These are phyloP conservation scores for Rhynchosporium secalis DNA, from an alignment of 2,329 filamentous ascomycete genomes.

Conservation along the genomic window DNA sequence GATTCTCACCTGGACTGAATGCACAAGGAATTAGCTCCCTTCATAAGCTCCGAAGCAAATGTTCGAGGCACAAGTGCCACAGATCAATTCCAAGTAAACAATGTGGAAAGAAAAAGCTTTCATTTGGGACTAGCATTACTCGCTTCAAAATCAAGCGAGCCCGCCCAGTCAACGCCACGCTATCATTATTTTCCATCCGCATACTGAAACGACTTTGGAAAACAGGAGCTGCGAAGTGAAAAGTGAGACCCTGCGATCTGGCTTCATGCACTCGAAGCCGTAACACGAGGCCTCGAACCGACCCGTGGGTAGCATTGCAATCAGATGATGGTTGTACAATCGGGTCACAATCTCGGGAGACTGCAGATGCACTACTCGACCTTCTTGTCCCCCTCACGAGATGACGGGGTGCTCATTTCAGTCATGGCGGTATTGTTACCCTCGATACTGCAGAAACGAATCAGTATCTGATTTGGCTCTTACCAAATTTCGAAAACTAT, in stretches of 20 bases:
- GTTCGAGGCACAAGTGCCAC: neutral
- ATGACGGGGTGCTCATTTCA: slow-evolving; percentile 26
- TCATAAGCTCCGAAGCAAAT: no score
- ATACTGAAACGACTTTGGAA: slow-evolving; percentile 8
- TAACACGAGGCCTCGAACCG: slow-evolving; percentile 23
- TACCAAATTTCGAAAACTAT: neutral
- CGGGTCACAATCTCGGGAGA: slow-evolving; percentile 27
- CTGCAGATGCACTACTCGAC: slow-evolving; percentile 28
- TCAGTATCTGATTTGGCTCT: slow-evolving; percentile 3
- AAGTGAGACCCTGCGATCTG: slow-evolving; percentile 10
- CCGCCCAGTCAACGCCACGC: slow-evolving; percentile 13
- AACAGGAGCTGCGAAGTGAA: neutral
- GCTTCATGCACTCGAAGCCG: slow-evolving; percentile 20
- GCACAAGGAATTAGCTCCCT: neutral
- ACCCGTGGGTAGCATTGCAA: slow-evolving; percentile 19
- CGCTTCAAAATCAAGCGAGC: neutral
- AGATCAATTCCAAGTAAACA: neutral
- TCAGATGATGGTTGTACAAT: slow-evolving; percentile 23
- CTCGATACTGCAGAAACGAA: slow-evolving; percentile 53
- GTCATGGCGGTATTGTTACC: slow-evolving; percentile 36
- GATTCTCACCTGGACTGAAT: neutral
- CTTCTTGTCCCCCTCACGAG: slow-evolving; percentile 27
- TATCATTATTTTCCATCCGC: slow-evolving; percentile 5
- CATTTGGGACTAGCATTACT: neutral
- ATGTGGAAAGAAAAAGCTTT: neutral